Conservation (phyloP, 805 yeast genomes). For the Cyberlindnera suaveolens region DNA sequence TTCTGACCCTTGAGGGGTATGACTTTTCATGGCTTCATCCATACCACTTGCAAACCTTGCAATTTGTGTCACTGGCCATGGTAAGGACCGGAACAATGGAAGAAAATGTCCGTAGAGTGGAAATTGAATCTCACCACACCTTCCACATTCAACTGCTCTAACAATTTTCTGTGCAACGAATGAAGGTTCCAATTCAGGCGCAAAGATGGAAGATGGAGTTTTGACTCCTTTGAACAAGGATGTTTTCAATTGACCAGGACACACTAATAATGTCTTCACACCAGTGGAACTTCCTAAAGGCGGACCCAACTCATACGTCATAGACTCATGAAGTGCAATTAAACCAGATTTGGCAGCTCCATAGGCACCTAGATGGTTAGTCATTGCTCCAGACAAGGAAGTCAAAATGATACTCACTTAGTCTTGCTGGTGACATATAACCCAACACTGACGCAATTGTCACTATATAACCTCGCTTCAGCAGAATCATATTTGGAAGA, state of each 20-base stretch:
- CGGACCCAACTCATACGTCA: constrained; percentile 62
- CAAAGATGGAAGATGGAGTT: constrained; percentile 70
- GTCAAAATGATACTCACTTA: constrained; percentile 25
- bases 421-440: constrained; percentile 73
- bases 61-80: constrained; percentile 53
- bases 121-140: constrained; percentile 58
- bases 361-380: constrained; percentile 38
- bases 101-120: constrained; percentile 76
- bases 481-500: constrained; percentile 62
- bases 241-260: constrained; percentile 86
- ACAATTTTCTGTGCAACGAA: constrained; percentile 58
- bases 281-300: constrained; percentile 36
- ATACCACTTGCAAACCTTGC: constrained; percentile 39
- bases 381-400: too few species aligned
- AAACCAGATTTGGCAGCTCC: constrained; percentile 90
- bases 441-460: constrained; percentile 85
- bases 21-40: constrained; percentile 34
- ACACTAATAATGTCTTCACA: constrained; percentile 66
- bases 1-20: neutral
- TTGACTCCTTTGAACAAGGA: constrained; percentile 63
- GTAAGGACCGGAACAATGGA: constrained; percentile 65
- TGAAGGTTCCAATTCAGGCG: constrained; percentile 74
- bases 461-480: constrained; percentile 66
- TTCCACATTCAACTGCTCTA: constrained; percentile 50
- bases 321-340: constrained; percentile 76